Evolutionary conservation across 176 grass and related monocot genomes (phyloP).

Genomic region (Rhipidocladum racemiflorum): DNA sequence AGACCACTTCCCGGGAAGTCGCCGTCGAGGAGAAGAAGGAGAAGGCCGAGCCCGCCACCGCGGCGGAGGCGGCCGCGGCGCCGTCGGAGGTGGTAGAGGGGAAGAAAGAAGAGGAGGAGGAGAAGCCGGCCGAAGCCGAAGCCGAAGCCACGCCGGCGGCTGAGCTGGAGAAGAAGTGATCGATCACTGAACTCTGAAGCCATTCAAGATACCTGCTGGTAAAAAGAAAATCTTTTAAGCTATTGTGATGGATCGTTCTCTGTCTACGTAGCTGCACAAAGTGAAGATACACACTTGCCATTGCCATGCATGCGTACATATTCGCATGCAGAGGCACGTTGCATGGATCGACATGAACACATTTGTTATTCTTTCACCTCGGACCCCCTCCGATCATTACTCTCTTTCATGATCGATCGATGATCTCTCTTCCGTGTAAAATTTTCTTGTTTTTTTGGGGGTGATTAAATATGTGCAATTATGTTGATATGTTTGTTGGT

Average conservation of each 20-base stretch:
- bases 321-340: not conserved
- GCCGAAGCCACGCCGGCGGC: constrained; percentile 12
- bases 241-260: constrained; percentile 34
- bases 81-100: constrained; percentile 20
- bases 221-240: constrained; percentile 29
- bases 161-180: constrained; percentile 49
- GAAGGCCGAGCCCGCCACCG: constrained; percentile 20
- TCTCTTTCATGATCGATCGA: not conserved
- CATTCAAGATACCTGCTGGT: constrained; percentile 24
- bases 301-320: constrained; percentile 39
- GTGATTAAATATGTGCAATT: constrained; percentile 59
- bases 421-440: constrained; percentile 38
- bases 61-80: not conserved
- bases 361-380: constrained; percentile 79
- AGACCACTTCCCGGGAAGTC: constrained; percentile 43
- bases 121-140: constrained; percentile 15
- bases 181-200: not conserved
- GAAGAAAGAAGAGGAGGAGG: constrained; percentile 34
- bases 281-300: constrained; percentile 8
- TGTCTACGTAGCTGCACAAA: constrained; percentile 30
- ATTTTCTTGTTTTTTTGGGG: constrained; percentile 32
- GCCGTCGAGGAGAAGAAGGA: constrained; percentile 51
- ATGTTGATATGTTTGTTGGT: constrained; percentile 52
- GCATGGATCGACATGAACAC: constrained; percentile 39
- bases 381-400: not conserved